Evolutionary conservation across 352 stramenopile species (phyloP).

Genomic region (Phytophthora brassicae): DNA sequence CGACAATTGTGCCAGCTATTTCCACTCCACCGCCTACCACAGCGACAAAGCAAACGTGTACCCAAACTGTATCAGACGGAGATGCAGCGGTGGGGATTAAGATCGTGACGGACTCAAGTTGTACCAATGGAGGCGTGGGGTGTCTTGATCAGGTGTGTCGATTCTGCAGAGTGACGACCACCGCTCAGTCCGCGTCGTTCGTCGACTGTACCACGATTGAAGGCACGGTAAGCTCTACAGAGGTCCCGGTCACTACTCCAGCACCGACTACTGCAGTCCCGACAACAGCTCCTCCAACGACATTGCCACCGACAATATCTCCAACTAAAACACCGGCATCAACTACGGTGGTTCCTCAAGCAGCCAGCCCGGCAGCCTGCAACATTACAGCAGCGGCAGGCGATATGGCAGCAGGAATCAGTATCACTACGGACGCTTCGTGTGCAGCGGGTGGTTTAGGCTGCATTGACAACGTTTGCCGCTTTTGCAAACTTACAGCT

Average conservation of each 20-base stretch:
- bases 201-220: slow-evolving; percentile 27
- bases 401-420: slow-evolving; percentile 25
- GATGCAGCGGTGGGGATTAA: slow-evolving; percentile 32
- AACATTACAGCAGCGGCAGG: slow-evolving; percentile 9
- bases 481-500: slow-evolving; percentile 31
- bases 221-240: not conserved
- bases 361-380: slow-evolving; percentile 2
- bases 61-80: slow-evolving; percentile 17
- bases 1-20: not conserved
- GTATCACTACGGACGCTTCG: slow-evolving; percentile 29
- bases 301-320: not conserved
- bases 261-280: not conserved
- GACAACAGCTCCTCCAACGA: slow-evolving; percentile 4
- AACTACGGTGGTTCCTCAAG: not conserved
- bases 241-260: not conserved
- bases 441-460: slow-evolving; percentile 36
- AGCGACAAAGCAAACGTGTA: not conserved
- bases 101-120: slow-evolving; percentile 30
- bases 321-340: not conserved
- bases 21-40: not conserved
- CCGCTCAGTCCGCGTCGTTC: slow-evolving; percentile 24
- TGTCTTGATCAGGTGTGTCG: slow-evolving; percentile 42
- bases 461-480: slow-evolving; percentile 38
- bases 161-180: slow-evolving; percentile 34
- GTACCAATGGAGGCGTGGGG: slow-evolving; percentile 26